These are phyloP conservation scores for Eutypa lata DNA, from an alignment of 2,329 filamentous ascomycete genomes.

Conservation along the genomic window DNA sequence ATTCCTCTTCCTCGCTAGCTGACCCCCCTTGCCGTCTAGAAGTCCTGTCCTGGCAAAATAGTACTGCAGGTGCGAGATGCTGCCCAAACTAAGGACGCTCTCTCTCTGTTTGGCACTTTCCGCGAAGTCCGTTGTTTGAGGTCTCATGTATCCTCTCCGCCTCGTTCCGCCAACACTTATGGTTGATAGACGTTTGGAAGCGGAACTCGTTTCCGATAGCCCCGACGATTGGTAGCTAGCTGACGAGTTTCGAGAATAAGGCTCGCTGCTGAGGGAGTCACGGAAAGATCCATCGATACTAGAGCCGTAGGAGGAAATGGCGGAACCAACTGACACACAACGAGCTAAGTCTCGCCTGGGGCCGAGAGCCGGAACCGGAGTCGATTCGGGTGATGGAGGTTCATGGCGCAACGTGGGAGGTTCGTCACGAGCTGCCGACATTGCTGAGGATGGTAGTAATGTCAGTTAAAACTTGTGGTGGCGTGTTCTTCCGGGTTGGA, in stretches of 20 bases:
- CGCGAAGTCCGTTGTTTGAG: slow-evolving; percentile 84
- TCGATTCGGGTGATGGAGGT: slow-evolving; percentile 63
- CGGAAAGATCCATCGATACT: slow-evolving; percentile 46
- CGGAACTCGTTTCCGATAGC: slow-evolving; percentile 39
- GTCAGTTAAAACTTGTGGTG: background rate
- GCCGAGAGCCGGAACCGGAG: slow-evolving; percentile 61
- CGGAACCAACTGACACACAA: slow-evolving; percentile 61
- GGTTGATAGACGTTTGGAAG: slow-evolving; percentile 44
- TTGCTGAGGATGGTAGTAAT: slow-evolving; percentile 16
- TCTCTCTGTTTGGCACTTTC: slow-evolving; percentile 86
- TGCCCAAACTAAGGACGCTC: slow-evolving; percentile 93
- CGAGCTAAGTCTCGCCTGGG: slow-evolving; percentile 58
- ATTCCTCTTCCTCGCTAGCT: slow-evolving; percentile 71
- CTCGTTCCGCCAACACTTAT: slow-evolving; percentile 42
- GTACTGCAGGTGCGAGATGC: slow-evolving; percentile 95
- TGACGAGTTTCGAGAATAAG: slow-evolving; percentile 63
- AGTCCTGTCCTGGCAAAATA: slow-evolving; percentile 95
- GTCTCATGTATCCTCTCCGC: slow-evolving; percentile 81
- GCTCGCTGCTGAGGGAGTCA: slow-evolving; percentile 55
- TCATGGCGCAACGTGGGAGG: slow-evolving; percentile 43
- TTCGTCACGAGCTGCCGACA: slow-evolving; percentile 35
- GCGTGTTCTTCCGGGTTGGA: background rate
- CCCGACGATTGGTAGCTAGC: slow-evolving; percentile 49
- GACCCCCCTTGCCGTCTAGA: slow-evolving; percentile 87
- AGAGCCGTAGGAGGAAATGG: slow-evolving; percentile 56